phyloP scores from a whole-genome alignment of 1,139 yeast species.

The Saccharomyces hybrid region DNA sequence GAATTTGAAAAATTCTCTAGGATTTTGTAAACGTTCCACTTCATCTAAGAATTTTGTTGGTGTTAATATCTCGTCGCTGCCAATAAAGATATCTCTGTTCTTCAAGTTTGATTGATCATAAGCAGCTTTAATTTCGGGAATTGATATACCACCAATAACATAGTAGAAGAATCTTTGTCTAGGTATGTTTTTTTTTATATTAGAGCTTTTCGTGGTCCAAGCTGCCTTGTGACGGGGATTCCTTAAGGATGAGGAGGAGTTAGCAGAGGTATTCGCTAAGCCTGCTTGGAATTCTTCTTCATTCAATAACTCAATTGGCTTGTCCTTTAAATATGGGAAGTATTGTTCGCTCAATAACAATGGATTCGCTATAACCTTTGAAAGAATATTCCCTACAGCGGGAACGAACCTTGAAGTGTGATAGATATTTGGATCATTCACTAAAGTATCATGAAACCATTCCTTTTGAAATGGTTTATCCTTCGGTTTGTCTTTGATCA shows the following conservation, averaged over 20 bases:
- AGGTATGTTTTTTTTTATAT: conserved; percentile 31
- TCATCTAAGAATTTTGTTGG: conserved; percentile 49
- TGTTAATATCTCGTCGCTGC: conserved; percentile 69
- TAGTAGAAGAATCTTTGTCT: conserved; percentile 71
- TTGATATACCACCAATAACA: conserved; percentile 85
- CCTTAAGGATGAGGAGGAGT: conserved; percentile 45
- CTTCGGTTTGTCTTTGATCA: conserved; percentile 45
- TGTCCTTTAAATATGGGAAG: conserved; percentile 74
- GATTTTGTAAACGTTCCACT: conserved; percentile 31
- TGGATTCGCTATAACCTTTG: conserved; percentile 36
- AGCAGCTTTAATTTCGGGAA: conserved; percentile 69
- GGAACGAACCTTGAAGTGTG: conserved; percentile 75
- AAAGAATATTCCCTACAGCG: conserved; percentile 53
- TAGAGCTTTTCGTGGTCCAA: conserved; percentile 56
- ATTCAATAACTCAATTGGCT: conserved; percentile 46
- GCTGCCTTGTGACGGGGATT: conserved; percentile 73
- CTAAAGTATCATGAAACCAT: conserved; percentile 46
- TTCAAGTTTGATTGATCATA: conserved; percentile 58
- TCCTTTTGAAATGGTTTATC: conserved; percentile 36
- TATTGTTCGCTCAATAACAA: conserved; percentile 37
- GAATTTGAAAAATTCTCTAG: conserved; percentile 29
- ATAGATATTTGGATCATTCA: conserved; percentile 56
- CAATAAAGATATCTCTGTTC: conserved; percentile 71
- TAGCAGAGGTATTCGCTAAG: conserved; percentile 27
- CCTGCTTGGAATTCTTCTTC: conserved; percentile 42